These are phyloP conservation scores for Podospora australis DNA, from an alignment of 495 filamentous ascomycete genomes.

Conservation along the genomic window DNA sequence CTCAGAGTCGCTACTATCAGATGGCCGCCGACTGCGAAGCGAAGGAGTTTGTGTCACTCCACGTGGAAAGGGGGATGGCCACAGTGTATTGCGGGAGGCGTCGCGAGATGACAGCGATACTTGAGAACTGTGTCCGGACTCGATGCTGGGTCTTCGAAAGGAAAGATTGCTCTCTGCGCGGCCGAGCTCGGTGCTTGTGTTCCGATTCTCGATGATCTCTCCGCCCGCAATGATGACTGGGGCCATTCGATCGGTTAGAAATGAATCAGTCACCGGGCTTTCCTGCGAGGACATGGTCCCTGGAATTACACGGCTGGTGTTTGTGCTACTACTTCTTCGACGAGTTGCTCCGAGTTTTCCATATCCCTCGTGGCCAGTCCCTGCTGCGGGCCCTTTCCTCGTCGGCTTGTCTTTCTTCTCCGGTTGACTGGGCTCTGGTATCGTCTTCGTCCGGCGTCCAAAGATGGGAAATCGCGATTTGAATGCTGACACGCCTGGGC, in stretches of 20 bases:
- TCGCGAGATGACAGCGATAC: slow-evolving; percentile 38
- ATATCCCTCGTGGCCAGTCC: slow-evolving; percentile 95
- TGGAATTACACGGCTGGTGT: slow-evolving; percentile 37
- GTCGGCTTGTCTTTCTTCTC: slow-evolving; percentile 49
- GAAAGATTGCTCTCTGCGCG: slow-evolving; percentile 57
- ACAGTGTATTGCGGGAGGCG: slow-evolving; percentile 35
- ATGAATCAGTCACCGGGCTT: slow-evolving; percentile 42
- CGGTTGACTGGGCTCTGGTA: slow-evolving; percentile 41
- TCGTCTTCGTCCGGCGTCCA: slow-evolving; percentile 62
- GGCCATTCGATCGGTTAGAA: slow-evolving; percentile 67
- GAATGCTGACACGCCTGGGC: slow-evolving; percentile 38
- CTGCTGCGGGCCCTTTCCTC: slow-evolving; percentile 81
- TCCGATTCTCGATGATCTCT: slow-evolving; percentile 52
- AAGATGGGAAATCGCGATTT: slow-evolving; percentile 69
- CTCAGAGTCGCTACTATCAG: slow-evolving; percentile 49
- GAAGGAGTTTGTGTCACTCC: slow-evolving; percentile 15
- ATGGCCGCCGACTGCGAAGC: slow-evolving; percentile 32
- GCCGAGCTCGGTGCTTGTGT: slow-evolving; percentile 45
- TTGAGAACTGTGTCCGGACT: slow-evolving; percentile 38
- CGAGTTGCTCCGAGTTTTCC: slow-evolving; percentile 58
- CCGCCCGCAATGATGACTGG: slow-evolving; percentile 86
- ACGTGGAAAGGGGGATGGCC: slow-evolving; percentile 47
- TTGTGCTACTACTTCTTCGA: slow-evolving; percentile 53
- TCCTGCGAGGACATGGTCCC: slow-evolving; percentile 46
- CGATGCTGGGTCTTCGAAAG: slow-evolving; percentile 43